These are phyloP conservation scores for Candida qinlingensis DNA, from an alignment of 805 yeast genomes.

Conservation along the genomic window DNA sequence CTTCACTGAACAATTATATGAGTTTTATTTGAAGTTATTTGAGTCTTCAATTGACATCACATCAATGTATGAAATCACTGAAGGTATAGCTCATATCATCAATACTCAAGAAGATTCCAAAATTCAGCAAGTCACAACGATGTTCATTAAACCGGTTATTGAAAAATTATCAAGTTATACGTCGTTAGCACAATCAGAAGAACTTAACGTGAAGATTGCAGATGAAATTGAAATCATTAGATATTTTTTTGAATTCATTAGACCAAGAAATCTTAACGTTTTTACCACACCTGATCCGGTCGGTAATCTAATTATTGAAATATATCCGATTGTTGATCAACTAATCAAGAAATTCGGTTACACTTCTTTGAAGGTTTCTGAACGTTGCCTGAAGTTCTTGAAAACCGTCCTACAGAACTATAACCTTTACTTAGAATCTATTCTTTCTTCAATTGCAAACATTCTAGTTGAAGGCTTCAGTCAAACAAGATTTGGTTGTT, in stretches of 20 bases:
- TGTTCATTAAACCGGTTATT: conserved; percentile 65
- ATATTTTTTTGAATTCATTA: conserved; percentile 52
- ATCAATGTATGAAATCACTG: conserved; percentile 74
- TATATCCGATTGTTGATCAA: conserved; percentile 53
- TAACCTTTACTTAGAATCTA: conserved; percentile 48
- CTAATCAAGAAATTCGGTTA: conserved; percentile 52
- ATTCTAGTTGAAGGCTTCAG: conserved; percentile 67
- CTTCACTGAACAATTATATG: conserved; percentile 68
- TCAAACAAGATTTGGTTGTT: conserved; percentile 69
- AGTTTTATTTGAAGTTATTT: conserved; percentile 56
- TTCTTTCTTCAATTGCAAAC: conserved; percentile 60
- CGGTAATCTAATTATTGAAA: conserved; percentile 46
- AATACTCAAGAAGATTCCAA: conserved; percentile 51
- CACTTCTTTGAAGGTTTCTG: conserved; percentile 56
- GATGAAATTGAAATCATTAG: conserved; percentile 70
- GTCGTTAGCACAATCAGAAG: conserved; percentile 26
- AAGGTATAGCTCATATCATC: conserved; percentile 84
- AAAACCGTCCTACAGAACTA: conserved; percentile 61
- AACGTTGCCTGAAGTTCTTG: conserved; percentile 64
- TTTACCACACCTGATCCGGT: conserved; percentile 37
- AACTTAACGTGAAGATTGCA: conserved; percentile 45
- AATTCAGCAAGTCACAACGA: conserved; percentile 46
- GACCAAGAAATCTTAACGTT: conserved; percentile 31
- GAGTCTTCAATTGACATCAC: conserved; percentile 51
- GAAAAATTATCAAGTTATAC: conserved; percentile 34